Base-by-base conservation (phyloP, 2,329 filamentous ascomycete genomes). In the Talaromyces sp. region DNA sequence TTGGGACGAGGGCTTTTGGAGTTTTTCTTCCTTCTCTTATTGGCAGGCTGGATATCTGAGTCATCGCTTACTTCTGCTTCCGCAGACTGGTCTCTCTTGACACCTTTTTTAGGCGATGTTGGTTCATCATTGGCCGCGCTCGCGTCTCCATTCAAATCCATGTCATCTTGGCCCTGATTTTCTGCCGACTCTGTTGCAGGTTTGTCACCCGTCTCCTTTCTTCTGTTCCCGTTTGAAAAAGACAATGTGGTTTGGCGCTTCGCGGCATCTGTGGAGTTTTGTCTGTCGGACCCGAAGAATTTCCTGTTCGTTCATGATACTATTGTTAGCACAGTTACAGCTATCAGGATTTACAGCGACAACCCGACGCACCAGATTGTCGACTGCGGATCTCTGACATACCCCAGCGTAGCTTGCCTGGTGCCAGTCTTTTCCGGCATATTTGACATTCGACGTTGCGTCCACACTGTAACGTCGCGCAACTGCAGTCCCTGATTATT, bases 321-420 rank as follows among this genome's bases (percentile, higher is more conserved):
- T 25, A 1, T 22, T 15, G 19, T 68, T 50, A 68, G 67, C 31
- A 31, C 47, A 3, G 22, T 47, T 43, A 31, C 35, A 13, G 25
- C 45, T 43, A 31, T 35, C 65, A 66, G 64, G 62, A 52, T 57
- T 54, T 50, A 54, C 15, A 27, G 62, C 49, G 66, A 66, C 57
- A 66, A 49, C 67, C 45, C 62, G 67, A 78, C 82, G 78, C 87
- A 93, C 90, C 89, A 86, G 77, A 94, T 81, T 71, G 89, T 92
- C 74, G 85, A 87, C 82, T 94, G 91, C 69, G 84, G 84, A 72
- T 88, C 81, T 79, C 87, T 89, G 68, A 94, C 92, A 81, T 95
- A 96, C 93, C 91, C 91, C 77, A 96, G 81, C 67, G 91, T 96
- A 73, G 90, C 88, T 81, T 96, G 92, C 76, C 91, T 93, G 70